A percentile compares a stretch with the other conserved stretches of the same genome.
Conservation (phyloP, 2,329 filamentous ascomycete species). For the Fusarium hainanense region DNA sequence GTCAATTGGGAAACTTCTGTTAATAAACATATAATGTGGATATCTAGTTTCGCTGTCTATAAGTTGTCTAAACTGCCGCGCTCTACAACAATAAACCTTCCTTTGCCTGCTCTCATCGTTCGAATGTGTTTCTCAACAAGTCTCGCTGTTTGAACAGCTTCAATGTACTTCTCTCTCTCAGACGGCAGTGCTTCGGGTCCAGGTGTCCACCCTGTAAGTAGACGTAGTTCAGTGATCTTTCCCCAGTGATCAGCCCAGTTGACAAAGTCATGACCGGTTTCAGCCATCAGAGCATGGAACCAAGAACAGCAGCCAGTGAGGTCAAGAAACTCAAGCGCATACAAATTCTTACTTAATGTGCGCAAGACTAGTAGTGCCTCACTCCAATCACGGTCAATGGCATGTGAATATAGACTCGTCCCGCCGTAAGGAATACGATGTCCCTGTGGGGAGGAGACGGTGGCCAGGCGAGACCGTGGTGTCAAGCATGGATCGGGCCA, state of each 20-base stretch:
- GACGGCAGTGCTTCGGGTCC: slow-evolving; percentile 49
- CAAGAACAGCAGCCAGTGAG: slow-evolving; percentile 69
- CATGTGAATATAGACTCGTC: slow-evolving; percentile 68
- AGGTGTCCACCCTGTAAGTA: slow-evolving; percentile 58
- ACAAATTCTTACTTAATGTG: slow-evolving; percentile 64
- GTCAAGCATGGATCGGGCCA: slow-evolving; percentile 72
- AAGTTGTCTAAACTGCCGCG: slow-evolving; percentile 48
- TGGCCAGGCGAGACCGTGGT: slow-evolving; percentile 62
- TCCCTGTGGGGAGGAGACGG: slow-evolving; percentile 59
- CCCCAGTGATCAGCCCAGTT: slow-evolving; percentile 68
- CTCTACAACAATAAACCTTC: slow-evolving; percentile 62
- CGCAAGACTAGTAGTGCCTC: slow-evolving; percentile 68
- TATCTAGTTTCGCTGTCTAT: slow-evolving; percentile 12
- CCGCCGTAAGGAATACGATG: slow-evolving; percentile 63
- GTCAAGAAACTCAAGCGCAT: slow-evolving; percentile 70
- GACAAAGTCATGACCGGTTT: slow-evolving; percentile 59
- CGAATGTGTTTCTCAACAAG: slow-evolving; percentile 62
- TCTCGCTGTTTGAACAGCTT: slow-evolving; percentile 54
- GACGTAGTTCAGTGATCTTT: slow-evolving; percentile 59
- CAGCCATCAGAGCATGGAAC: slow-evolving; percentile 60
- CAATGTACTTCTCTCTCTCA: slow-evolving; percentile 49
- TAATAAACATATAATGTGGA: background rate
- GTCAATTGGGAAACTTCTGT: no score
- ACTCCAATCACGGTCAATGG: slow-evolving; percentile 67
- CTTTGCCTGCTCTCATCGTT: slow-evolving; percentile 58